Evolutionary conservation across 257 asterid genomes (phyloP), one percentile per base, ranked within the genome.

Genomic region (Oldenlandia corymbosa): DNA sequence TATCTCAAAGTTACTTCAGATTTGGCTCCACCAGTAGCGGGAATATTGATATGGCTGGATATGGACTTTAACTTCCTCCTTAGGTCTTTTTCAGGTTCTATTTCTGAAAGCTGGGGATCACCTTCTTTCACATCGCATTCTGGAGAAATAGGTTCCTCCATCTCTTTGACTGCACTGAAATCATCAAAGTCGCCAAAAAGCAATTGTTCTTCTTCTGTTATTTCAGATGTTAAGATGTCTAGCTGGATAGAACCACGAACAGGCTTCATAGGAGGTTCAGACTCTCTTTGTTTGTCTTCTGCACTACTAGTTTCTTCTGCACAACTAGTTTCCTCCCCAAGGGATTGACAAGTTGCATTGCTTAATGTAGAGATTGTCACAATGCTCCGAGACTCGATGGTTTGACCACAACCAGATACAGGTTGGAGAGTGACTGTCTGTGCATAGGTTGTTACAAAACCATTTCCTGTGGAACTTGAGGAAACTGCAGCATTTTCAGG

Each of bases 181-280:
- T 67, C 88, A 71, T 90, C 96, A 51, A 84, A 63, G 66, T 81
- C 75, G 7, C 86, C 95, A 42, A 82, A 84, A 21, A 85, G 37
- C 68, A 79, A 81, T 62, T 80, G 83, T 71, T 86, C 88, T 74
- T 78, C 81, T 66, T 75, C 80, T 31, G 80, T 73, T 73, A 65
- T 76, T 65, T 72, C 78, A 61, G 87, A 65, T 52, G 74, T 70
- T 56, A 62, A 65, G 10, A 62, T 68, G 27, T 55, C 47, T 23
- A 73, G 63, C 42, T 58, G 61, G 65, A 56, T 66, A 51, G 82
- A 68, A 68, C 47, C 69, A 34, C 46, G 69, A 58, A 48, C 63
- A 67, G 26, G 64, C 59, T 53, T 67, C 39, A n/a, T 59, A 20
- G 74, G 65, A 60, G 80, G 17, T 14, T 43, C 77, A 20, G 32